Base-by-base conservation (phyloP, 495 filamentous ascomycete genomes). In the Talaromyces ruber region DNA sequence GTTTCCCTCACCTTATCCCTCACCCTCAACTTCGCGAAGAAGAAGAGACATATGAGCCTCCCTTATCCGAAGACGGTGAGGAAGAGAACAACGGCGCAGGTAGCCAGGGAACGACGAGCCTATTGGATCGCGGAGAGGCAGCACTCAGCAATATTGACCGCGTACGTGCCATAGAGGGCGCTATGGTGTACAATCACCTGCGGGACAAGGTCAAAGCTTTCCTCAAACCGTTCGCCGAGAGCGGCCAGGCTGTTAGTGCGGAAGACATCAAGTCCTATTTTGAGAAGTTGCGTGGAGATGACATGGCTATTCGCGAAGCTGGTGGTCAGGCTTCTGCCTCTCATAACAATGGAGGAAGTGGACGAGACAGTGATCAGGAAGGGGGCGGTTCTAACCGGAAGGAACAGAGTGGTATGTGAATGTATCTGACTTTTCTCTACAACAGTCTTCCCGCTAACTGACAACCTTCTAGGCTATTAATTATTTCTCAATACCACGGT, bases 261-360 rank as follows among this genome's bases (percentile, higher is more conserved):
- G 94, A 98, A 72, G 92, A 98, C 76, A 92, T 98, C 70, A 97
- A 96, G 75, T 85, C 79, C 9, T 96, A 97, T 75, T 98, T 98
- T 82, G 94, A 92, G 60, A 92, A 91, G 73, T 71, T 98, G 64
- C 81, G 94, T 63, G 94, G 93, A 55, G 94, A 97, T 77, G 89
- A 90, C 24, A 71, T 78, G 57, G 83, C 70, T 6, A 82, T 86
- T 39, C 68, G 67, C 59, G 77, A 79, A 66, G 79, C 76, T 25
- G 75, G 74, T 16, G 70, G 71, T 12, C 69, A 72, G 32, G 70
- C 74, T 7, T 74, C 71, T 64, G 59, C 66, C 45, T 63, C 59
- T 16, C 58, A 61, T 64, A 57, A 60, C 47, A 51, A 57, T 9
- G 59, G 39, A 18, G 62, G 62, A 26, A 63, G 57, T 62, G 39